Evolutionary conservation across 768 basidiomycete species (phyloP).

Genomic region (Rickenella mellea): DNA sequence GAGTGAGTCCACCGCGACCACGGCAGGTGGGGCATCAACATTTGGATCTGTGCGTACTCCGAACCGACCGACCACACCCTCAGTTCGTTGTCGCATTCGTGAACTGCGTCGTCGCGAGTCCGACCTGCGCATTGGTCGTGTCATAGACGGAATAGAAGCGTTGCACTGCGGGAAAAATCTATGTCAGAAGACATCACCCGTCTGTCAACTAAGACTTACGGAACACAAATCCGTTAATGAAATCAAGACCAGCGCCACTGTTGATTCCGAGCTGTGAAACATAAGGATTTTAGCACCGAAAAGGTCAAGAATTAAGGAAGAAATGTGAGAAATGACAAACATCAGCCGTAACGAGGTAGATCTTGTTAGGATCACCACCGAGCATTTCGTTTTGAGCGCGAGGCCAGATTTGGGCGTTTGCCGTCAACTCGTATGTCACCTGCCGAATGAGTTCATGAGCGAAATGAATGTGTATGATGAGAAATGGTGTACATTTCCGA

Average conservation of each 20-base stretch:
- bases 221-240: constrained; percentile 11
- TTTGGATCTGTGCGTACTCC: no score
- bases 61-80: no score
- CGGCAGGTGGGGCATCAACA: no score
- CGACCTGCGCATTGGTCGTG: constrained; percentile 22
- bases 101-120: constrained; percentile 23
- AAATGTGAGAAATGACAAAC: constrained; percentile 27
- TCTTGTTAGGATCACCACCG: constrained; percentile 38
- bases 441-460: no score
- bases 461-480: no score
- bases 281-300: no score
- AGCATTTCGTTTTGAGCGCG: constrained; percentile 45
- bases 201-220: not conserved
- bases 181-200: no score
- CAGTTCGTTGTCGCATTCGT: constrained; percentile 23
- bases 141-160: constrained; percentile 16
- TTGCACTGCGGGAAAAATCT: constrained; percentile 26
- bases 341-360: constrained; percentile 32
- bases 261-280: not conserved
- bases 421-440: constrained; percentile 39
- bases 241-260: constrained; percentile 9
- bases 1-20: no score
- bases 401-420: constrained; percentile 67
- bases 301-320: not conserved
- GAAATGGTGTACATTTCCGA: constrained; percentile 34